Base-by-base conservation (phyloP, 1,284 basidiomycete genomes). In the Trametes sp. region DNA sequence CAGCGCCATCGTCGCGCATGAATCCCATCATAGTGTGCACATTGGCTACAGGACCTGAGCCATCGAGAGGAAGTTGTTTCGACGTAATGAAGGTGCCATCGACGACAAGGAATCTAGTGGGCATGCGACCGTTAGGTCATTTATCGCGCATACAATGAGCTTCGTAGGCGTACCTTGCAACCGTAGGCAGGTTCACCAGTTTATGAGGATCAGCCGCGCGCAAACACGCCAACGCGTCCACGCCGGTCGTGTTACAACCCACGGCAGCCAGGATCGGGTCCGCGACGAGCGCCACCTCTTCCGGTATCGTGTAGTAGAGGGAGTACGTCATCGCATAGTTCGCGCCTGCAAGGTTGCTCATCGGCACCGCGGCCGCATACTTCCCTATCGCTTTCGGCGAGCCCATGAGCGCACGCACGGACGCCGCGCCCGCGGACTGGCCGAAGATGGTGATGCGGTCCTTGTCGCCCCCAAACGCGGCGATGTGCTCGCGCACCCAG, bases 21-120 rank as follows among this genome's bases (percentile, higher is more conserved):
- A 79, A 80, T 1, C 82, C 83, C 65, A 81, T 80, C 68, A 84
- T 77, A 41, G 81, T 76, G 63, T 82, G 81, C 0, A 80, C 81
- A 38, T 78, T 72, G 5, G 81, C 80, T 4, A 77, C 70, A 4
- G 76, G 74, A 0, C 78, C 80, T 3, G 73, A 68, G 0, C 79
- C 79, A 44, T 77, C 74, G 23, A 83, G 65, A 8, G 74, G 74
- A 14, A 84, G 76, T n/a, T 78, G 75, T n/a, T 73, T 69, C 1
- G 73, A 71, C 1, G 73, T 76, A 38, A 84, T 75, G 65, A 75
- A 79, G 9, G 76, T 80, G 2, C 82, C 82, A 59, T 84, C 82
- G 8, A 81, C 77, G 2, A 84, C 82, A 26, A 81, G 67, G 56
- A 76, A 81, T 60, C 81, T 81, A 7, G 4, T 4, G 2, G 33